phyloP scores from a whole-genome alignment of 2,329 filamentous ascomycete genomes.

The Sporothrix brasiliensis region DNA sequence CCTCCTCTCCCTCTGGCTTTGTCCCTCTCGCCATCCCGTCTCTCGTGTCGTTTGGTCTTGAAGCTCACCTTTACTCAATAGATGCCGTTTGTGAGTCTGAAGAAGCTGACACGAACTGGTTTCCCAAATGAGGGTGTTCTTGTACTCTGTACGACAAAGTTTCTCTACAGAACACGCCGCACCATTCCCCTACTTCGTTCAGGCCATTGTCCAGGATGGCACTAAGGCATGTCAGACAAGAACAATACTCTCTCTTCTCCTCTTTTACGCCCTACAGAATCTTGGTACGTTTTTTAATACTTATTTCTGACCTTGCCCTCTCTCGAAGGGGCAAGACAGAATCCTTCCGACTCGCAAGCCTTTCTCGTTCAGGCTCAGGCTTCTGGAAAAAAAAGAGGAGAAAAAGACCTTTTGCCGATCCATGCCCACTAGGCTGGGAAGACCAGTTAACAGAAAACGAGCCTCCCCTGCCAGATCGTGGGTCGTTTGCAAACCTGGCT shows the following conservation, averaged over 20 bases:
- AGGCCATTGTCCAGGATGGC: not conserved
- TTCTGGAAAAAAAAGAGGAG: not conserved
- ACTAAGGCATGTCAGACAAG: constrained; percentile 13
- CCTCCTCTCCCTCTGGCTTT: not conserved
- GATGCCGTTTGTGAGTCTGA: not conserved
- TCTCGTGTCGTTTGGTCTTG: not conserved
- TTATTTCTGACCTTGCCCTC: too few relatives aligned
- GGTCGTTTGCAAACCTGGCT: not conserved
- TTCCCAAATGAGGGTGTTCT: constrained; percentile 6
- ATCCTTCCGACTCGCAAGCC: not conserved
- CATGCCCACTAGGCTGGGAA: not conserved
- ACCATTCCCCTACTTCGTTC: not conserved
- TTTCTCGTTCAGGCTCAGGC: not conserved
- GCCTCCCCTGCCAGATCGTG: not conserved
- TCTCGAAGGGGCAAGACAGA: not conserved
- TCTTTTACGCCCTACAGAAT: constrained; percentile 3
- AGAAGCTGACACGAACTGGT: not conserved
- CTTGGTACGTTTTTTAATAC: not conserved
- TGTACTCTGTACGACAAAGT: not conserved
- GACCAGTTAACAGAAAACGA: not conserved
- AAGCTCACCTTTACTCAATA: not conserved
- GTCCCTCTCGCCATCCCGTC: constrained; percentile 9
- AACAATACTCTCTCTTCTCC: not conserved
- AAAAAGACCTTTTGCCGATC: not conserved
- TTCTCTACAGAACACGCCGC: too few relatives aligned